Evolutionary conservation across 2,329 filamentous ascomycete species (phyloP).

Genomic region (Neonectria neomacrospora): DNA sequence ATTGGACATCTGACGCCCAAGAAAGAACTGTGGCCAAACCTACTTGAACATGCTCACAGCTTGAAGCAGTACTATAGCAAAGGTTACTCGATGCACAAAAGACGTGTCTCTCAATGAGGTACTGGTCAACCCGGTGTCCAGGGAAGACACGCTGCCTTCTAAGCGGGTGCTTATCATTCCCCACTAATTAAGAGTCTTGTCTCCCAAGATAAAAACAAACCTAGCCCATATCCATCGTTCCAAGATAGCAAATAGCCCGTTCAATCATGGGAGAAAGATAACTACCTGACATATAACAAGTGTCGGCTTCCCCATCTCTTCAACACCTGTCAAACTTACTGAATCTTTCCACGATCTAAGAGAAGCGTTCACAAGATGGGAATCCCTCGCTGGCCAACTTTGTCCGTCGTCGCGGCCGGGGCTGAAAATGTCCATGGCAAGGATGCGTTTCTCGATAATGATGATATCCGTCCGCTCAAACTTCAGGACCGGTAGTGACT

Average conservation of each 20-base stretch:
- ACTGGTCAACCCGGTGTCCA: background rate
- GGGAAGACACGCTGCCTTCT: no score
- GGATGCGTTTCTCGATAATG: slow-evolving; percentile 16
- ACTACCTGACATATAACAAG: background rate
- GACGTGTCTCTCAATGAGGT: background rate
- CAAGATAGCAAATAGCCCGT: background rate
- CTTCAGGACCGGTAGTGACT: background rate
- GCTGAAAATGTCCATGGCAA: slow-evolving; percentile 15
- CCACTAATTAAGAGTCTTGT: background rate
- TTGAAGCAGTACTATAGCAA: no score
- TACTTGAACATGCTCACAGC: background rate
- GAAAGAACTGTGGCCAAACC: background rate
- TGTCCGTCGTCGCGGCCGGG: slow-evolving; percentile 4
- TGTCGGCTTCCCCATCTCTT: background rate
- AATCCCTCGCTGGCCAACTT: background rate
- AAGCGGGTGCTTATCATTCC: background rate
- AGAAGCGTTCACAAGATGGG: background rate
- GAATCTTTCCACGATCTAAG: no score
- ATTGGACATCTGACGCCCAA: background rate
- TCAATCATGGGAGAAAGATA: background rate
- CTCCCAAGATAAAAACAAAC: background rate
- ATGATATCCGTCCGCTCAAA: slow-evolving; percentile 17
- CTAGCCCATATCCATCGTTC: background rate
- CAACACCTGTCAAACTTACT: background rate
- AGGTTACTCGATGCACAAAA: background rate